Conservation (phyloP, 371 early-diverging fungal species). For the Mucor lusitanicus region DNA sequence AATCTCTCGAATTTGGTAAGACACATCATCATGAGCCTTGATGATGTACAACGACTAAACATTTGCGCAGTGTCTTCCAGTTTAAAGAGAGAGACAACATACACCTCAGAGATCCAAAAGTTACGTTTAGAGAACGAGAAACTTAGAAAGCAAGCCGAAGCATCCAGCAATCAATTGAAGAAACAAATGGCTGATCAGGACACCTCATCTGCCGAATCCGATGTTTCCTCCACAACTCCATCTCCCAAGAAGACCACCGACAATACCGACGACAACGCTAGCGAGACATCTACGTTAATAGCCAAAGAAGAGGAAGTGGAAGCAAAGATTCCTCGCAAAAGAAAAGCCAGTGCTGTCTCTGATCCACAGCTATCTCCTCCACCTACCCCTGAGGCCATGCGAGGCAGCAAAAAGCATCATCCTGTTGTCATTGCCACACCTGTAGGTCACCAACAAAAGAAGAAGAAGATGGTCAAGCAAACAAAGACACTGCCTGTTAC, state of each 20-base stretch:
- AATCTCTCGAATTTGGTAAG: slow-evolving; percentile 65
- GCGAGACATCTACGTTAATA: background rate
- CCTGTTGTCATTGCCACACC: background rate
- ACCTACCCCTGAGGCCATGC: slow-evolving; percentile 22
- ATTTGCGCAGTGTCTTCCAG: slow-evolving; percentile 19
- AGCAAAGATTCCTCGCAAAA: background rate
- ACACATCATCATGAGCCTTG: background rate
- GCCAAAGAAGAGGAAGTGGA: background rate
- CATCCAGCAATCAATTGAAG: slow-evolving; percentile 4
- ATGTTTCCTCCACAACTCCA: background rate
- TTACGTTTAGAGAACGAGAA: slow-evolving; percentile 29
- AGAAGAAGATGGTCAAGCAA: slow-evolving; percentile 22
- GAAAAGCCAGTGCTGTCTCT: slow-evolving; percentile 15
- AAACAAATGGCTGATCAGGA: background rate
- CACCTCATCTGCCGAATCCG: background rate
- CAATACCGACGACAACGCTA: background rate
- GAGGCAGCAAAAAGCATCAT: background rate
- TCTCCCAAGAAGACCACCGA: background rate
- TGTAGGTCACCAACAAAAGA: slow-evolving; percentile 6
- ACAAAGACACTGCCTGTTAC: slow-evolving; percentile 1
- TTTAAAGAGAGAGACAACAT: slow-evolving; percentile 24
- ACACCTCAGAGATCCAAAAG: slow-evolving; percentile 23
- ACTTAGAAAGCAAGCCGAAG: slow-evolving; percentile 22
- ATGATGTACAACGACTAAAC: background rate
- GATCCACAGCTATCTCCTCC: slow-evolving; percentile 26